Evolutionary conservation across 164 flowering plant genomes (phyloP).

Genomic region (Annona squamosa): DNA sequence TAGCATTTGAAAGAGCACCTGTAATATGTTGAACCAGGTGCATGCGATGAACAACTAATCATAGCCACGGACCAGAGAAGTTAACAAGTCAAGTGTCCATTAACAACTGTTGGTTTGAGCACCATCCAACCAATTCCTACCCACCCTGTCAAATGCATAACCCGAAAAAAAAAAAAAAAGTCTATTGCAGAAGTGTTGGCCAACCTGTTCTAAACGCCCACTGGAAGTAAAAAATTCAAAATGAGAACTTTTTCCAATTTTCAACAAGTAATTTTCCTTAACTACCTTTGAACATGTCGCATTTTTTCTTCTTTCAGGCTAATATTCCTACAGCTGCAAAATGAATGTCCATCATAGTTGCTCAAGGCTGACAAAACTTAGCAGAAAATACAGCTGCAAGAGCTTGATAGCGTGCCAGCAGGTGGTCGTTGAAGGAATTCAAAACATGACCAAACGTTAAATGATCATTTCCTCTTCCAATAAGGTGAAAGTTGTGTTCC

Average conservation of each 20-base stretch:
- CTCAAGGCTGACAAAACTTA: too few species aligned
- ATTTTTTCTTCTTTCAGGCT: background rate
- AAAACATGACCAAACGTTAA: background rate
- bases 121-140: background rate
- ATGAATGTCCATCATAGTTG: background rate
- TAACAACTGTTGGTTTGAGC: background rate
- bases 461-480: background rate
- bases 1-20: too few species aligned
- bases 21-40: too few species aligned
- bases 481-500: background rate
- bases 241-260: background rate
- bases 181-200: too few species aligned
- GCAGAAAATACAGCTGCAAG: background rate
- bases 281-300: background rate
- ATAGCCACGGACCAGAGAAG: too few species aligned
- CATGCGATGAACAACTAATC: too few species aligned
- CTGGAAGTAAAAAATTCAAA: background rate
- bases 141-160: too few species aligned
- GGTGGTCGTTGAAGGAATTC: background rate
- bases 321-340: background rate
- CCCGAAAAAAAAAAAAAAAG: too few species aligned
- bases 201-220: background rate
- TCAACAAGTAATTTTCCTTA: background rate
- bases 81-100: background rate
- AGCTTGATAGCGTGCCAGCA: background rate